Evolutionary conservation across 192 early-diverging fungal species (phyloP), one percentile per base, ranked within the genome.

Genomic region (Coemansia sp.): DNA sequence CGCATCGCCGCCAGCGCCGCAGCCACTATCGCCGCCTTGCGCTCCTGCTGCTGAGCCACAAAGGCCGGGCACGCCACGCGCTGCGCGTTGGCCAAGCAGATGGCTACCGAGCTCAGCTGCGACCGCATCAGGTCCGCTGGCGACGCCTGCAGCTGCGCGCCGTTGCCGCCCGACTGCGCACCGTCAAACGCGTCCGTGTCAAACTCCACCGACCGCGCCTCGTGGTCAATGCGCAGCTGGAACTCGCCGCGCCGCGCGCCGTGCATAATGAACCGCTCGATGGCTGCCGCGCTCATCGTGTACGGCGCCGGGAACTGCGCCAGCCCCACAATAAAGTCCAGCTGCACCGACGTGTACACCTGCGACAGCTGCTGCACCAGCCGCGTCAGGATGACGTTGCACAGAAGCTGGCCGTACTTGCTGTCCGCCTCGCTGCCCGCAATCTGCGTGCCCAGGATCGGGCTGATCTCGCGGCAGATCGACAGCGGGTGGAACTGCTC

Each of bases 221-320:
- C 87, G 84, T 98, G 95, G 85, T 99, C 94, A 61, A 99, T 87
- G 56, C 96, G 92, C 68, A 99, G 96, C 57, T 88, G 88, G 68
- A 99, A 87, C 76, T 99, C 98, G 31, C 95, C 95, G 76, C 93
- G 95, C 51, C 95, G 91, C 75, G 93, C 94, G 37, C 97, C 98
- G 82, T 96, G 92, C 94, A 98, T 96, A 65, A 99, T 94, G 78
- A 99, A 97, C 75, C 96, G 94, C 86, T 99, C 98, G 67, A 99
- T 95, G 8, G 86, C 87, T 32, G 92, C 87, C 11, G 93, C 87
- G 59, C 90, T 91, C 77, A 93, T 93, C 82, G 87, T 89, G 86
- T 91, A 93, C 15, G 91, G 92, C 27, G 85, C 87, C 17, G 93
- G 91, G 89, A 99, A 97, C 29, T 89, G 85, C 20, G 94, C 92